Base-by-base conservation (phyloP, 345 rosid species). In the Chamaenerion angustifolium region DNA sequence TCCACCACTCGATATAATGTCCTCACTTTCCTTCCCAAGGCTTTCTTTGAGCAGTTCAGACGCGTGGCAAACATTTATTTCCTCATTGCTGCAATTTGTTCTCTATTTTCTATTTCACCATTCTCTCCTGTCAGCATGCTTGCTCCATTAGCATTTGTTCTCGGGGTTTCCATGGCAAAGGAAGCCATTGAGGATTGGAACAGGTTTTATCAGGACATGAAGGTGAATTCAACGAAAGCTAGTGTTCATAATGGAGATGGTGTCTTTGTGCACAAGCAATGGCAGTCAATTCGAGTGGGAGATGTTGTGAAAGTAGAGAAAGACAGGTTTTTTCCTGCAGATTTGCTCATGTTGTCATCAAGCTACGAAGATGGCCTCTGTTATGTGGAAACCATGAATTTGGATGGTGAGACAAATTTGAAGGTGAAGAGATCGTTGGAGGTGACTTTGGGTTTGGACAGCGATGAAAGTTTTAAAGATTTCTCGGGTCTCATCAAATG, bases 21-120 rank as follows among this genome's bases (percentile, higher is more conserved):
- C 42, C 12, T 61, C 9, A 35, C 59, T 7, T 61, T 61, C 59
- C 43, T 61, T 43, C 65, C 65, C 15, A 61, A 48, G 54, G 51
- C 57, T 19, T 42, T 61, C 37, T 61, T 46, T 44, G 65, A 61
- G 45, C 65, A 61, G 49, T 61, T 61, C 27, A 47, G 57, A 21
- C 57, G 65, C 8, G 65, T 61, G 48, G 65, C 65, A 41, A 54
- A 61, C 31, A 40, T 61, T 16, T 61, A 61, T 21, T 61, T 61
- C 55, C 65, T 61, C 13, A 15, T 54, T 37, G 42, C 52, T 12
- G 65, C 65, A 14, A 42, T 61, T 11, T 48, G 54, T 25, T 54
- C 65, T 12, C 42, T 46, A 12, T 41, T 59, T 13, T 43, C 59
- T 11, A 42, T 55, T 54, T 23, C 53, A 27, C 58, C 59, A 11